Base-by-base conservation (phyloP, 768 basidiomycete species). In the Kwoniella bestiolae region DNA sequence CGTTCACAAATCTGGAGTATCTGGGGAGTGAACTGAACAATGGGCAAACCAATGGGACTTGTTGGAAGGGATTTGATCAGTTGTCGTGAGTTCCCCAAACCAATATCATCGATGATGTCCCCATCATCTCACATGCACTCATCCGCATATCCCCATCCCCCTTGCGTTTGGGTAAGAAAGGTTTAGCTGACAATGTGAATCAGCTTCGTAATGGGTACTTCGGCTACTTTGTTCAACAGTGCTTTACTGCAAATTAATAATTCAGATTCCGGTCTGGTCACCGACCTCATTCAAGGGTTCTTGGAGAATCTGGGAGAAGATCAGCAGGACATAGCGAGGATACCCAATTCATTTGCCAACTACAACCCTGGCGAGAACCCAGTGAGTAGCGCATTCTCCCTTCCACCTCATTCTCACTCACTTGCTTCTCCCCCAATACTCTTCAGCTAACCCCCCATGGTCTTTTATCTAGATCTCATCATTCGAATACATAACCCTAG, bases 61-160 rank as follows among this genome's bases (percentile, higher is more conserved):
- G 92, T 77, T 87, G 88, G 12, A 86, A 85, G 4, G 88, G 87
- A 6, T 92, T 91, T 71, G 90, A 92, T 74, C 89, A 78, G 61
- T 31, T 75, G 89, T 77, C 86, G 80, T 66, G 75, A 77, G 68
- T 77, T 11, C 12, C 14, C 44, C n/a, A n/a, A n/a, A n/a, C n/a
- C n/a, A n/a, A n/a, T n/a, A n/a, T n/a, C n/a, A n/a, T n/a, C n/a
- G n/a, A n/a, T n/a, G n/a, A n/a, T n/a, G n/a, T n/a, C n/a, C n/a
- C n/a, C n/a, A n/a, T n/a, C n/a, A n/a, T n/a, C n/a, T n/a, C n/a
- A n/a, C n/a, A n/a, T n/a, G n/a, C n/a, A n/a, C n/a, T n/a, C n/a
- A n/a, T n/a, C n/a, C n/a, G n/a, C n/a, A n/a, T n/a, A n/a, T n/a
- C n/a, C n/a, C n/a, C n/a, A n/a, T n/a, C n/a, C n/a, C n/a, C n/a